Conservation (phyloP, 1,284 basidiomycete genomes). For the Heterobasidion parviporum region DNA sequence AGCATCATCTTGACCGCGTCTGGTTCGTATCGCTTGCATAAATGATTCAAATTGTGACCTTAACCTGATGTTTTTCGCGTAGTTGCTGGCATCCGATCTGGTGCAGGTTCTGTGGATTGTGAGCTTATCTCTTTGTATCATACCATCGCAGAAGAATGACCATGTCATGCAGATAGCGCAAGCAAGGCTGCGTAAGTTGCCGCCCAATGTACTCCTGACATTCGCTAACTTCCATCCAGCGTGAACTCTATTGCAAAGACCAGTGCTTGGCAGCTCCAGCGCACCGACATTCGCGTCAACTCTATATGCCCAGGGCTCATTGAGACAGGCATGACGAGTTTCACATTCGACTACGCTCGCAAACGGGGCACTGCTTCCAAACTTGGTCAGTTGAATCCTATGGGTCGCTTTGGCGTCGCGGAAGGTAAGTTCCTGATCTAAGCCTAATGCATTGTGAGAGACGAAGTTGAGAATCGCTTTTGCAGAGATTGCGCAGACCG, state of each 20-base stretch:
- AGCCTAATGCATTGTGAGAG: not conserved
- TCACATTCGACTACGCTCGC: slow-evolving; percentile 71
- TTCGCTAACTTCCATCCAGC: slow-evolving; percentile 25
- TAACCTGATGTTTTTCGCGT: slow-evolving; percentile 3
- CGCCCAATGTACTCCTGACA: slow-evolving; percentile 4
- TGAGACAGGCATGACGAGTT: slow-evolving; percentile 81
- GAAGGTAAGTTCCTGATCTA: slow-evolving; percentile 42
- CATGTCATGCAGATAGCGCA: slow-evolving; percentile 56
- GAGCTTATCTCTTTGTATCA: slow-evolving; percentile 21
- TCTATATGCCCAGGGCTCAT: slow-evolving; percentile 88
- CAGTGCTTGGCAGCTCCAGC: slow-evolving; percentile 72
- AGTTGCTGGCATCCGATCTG: slow-evolving; percentile 83
- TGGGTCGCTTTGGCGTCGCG: slow-evolving; percentile 71
- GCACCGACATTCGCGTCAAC: slow-evolving; percentile 82
- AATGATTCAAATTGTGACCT: too few species aligned
- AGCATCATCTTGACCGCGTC: slow-evolving; percentile 91
- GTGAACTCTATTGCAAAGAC: slow-evolving; percentile 86
- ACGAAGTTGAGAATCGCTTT: not conserved
- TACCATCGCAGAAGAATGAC: not conserved
- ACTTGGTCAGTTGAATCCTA: slow-evolving; percentile 83
- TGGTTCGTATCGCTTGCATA: slow-evolving; percentile 32
- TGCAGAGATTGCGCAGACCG: slow-evolving; percentile 76
- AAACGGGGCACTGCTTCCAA: slow-evolving; percentile 63
- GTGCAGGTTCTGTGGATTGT: slow-evolving; percentile 85
- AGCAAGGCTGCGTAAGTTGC: slow-evolving; percentile 78